These are phyloP conservation scores for Zygosaccharomyces gambellarensis DNA, from an alignment of 805 yeast species.

Conservation along the genomic window DNA sequence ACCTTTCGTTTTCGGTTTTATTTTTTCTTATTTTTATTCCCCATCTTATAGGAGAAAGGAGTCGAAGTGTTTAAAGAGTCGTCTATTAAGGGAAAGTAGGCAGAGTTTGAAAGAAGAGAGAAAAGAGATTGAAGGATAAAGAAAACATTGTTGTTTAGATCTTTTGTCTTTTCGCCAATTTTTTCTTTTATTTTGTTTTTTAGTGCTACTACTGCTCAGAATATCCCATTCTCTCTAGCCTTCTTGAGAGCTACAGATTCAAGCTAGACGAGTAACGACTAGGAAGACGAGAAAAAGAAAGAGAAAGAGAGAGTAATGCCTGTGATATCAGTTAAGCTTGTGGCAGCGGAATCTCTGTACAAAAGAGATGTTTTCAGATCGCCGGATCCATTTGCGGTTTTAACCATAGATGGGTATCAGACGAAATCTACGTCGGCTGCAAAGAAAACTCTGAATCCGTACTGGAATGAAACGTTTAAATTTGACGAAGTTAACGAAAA, in stretches of 20 bases:
- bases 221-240: no score
- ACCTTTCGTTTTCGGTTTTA: neutral
- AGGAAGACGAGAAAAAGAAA: neutral
- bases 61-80: neutral
- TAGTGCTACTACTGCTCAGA: no score
- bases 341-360: constrained; percentile 93
- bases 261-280: no score
- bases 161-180: neutral
- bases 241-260: no score
- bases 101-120: no score
- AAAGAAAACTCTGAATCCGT: constrained; percentile 90
- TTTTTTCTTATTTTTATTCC: neutral
- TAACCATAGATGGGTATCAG: constrained; percentile 96
- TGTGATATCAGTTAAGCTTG: constrained; percentile 61
- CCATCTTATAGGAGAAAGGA: neutral
- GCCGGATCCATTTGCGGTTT: constrained; percentile 97
- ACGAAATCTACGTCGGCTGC: constrained; percentile 93
- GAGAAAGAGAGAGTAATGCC: constrained; percentile 16
- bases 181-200: no score
- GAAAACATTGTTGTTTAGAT: neutral
- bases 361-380: constrained; percentile 92
- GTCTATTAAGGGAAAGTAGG: no score
- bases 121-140: no score
- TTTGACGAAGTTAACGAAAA: constrained; percentile 71
- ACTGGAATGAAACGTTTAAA: constrained; percentile 91